Conservation (phyloP, 2,329 filamentous ascomycete genomes). For the Aspergillus texensis region DNA sequence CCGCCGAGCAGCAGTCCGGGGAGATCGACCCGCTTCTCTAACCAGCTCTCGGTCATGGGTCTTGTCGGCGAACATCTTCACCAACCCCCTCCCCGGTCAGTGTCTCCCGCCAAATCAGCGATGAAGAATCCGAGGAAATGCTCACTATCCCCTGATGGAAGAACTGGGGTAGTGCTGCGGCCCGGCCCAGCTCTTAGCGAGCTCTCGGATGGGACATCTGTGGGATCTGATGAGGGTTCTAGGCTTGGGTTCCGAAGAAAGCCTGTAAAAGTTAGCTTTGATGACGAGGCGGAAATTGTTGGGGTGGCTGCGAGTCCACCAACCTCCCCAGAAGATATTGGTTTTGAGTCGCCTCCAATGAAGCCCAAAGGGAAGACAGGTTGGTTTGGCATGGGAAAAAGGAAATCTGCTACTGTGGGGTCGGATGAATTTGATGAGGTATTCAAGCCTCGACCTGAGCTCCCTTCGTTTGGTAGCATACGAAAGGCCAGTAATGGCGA, state of each 20-base stretch:
- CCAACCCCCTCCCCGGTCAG: conserved; percentile 60
- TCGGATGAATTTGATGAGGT: conserved; percentile 58
- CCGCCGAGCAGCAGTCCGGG: conserved; percentile 54
- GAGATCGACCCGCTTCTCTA: conserved; percentile 60
- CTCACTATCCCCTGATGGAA: conserved; percentile 38
- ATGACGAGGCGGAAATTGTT: conserved; percentile 57
- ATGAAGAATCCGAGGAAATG: conserved; percentile 59
- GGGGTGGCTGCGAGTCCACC: conserved; percentile 47
- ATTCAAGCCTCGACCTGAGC: conserved; percentile 60
- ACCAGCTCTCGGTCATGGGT: conserved; percentile 52
- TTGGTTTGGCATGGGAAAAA: conserved; percentile 42
- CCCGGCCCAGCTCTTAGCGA: conserved; percentile 51
- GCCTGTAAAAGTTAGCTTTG: conserved; percentile 68
- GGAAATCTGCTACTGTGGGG: conserved; percentile 32
- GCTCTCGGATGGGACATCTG: conserved; percentile 59
- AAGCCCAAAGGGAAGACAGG: conserved; percentile 35
- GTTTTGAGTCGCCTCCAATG: conserved; percentile 37
- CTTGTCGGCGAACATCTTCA: conserved; percentile 52
- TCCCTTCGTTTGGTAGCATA: conserved; percentile 67
- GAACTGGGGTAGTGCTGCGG: conserved; percentile 22
- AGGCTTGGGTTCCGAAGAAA: conserved; percentile 53
- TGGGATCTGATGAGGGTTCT: conserved; percentile 47
- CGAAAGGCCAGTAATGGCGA: conserved; percentile 47
- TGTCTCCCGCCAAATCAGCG: conserved; percentile 65
- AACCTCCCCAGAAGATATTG: conserved; percentile 43